phyloP scores from a whole-genome alignment of 2,329 filamentous ascomycete genomes.

The Aspergillus pseudoviridinutans region DNA sequence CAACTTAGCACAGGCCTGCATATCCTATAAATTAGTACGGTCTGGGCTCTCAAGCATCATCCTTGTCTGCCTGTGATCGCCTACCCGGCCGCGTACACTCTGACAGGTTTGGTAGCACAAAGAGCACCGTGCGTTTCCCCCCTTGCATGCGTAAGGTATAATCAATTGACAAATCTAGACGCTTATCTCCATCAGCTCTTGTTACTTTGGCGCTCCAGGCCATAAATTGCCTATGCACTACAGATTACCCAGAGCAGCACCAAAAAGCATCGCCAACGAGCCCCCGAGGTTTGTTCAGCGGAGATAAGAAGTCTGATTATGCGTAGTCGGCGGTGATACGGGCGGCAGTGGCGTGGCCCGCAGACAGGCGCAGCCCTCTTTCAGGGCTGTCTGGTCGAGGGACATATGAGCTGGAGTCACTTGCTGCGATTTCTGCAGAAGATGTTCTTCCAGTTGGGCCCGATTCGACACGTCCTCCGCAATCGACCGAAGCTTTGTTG shows the following conservation, averaged over 20 bases:
- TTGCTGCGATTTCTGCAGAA: no score
- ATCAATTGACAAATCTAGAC: not conserved
- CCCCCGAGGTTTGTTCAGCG: not conserved
- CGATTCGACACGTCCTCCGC: slow-evolving; percentile 9
- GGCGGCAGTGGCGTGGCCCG: no score
- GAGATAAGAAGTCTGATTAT: not conserved
- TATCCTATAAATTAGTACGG: not conserved
- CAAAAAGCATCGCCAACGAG: not conserved
- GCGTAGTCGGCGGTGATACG: not conserved
- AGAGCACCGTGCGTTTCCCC: not conserved
- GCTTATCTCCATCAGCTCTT: not conserved
- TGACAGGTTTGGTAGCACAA: not conserved
- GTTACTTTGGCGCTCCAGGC: not conserved
- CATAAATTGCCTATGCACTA: not conserved
- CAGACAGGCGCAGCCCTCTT: not conserved
- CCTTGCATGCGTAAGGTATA: not conserved
- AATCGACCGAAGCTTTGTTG: not conserved
- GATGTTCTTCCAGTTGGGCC: slow-evolving; percentile 14
- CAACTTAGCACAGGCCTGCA: not conserved
- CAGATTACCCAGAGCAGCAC: not conserved
- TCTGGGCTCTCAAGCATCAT: not conserved
- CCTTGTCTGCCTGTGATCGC: not conserved
- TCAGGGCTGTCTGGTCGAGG: not conserved
- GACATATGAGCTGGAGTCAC: slow-evolving; percentile 18
- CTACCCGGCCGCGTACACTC: not conserved